Percentiles rank a stretch among this genome's conserved stretches.
Conservation (phyloP, 495 filamentous ascomycete species). For the Stereocaulon alpinum region DNA sequence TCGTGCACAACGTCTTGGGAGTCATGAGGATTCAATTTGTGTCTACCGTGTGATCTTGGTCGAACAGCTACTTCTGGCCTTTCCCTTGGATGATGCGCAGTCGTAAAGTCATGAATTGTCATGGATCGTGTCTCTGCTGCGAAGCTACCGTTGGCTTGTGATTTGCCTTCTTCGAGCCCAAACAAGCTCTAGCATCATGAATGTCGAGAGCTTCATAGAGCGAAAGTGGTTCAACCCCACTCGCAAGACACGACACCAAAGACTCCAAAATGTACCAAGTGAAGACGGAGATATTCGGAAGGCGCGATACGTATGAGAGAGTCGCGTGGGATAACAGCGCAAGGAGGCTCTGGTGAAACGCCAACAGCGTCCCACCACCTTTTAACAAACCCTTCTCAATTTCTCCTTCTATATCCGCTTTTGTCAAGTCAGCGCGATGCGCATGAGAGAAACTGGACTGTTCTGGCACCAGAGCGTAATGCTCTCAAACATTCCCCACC, state of each 20-base stretch:
- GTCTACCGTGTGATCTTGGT: too few relatives aligned
- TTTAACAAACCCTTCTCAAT: not conserved
- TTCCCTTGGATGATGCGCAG: too few relatives aligned
- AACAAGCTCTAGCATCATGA: not conserved
- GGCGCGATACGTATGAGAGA: constrained; percentile 5
- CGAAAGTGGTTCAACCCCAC: not conserved
- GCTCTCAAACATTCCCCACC: not conserved
- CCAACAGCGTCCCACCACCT: not conserved
- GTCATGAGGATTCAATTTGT: too few relatives aligned
- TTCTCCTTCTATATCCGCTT: not conserved
- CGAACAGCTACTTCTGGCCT: too few relatives aligned
- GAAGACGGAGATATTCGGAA: not conserved
- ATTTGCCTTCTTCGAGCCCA: not conserved
- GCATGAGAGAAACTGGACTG: not conserved
- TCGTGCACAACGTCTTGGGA: not conserved
- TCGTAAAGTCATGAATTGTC: too few relatives aligned
- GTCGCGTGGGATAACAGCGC: not conserved
- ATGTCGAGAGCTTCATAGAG: not conserved
- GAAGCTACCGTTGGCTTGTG: not conserved
- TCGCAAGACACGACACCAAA: not conserved
- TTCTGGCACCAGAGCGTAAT: not conserved
- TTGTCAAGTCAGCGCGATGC: not conserved
- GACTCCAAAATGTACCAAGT: not conserved
- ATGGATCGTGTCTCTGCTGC: too few relatives aligned
- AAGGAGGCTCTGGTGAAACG: constrained; percentile 1